phyloP scores from a whole-genome alignment of 371 early-diverging fungal genomes.

The Mucor ambiguus region DNA sequence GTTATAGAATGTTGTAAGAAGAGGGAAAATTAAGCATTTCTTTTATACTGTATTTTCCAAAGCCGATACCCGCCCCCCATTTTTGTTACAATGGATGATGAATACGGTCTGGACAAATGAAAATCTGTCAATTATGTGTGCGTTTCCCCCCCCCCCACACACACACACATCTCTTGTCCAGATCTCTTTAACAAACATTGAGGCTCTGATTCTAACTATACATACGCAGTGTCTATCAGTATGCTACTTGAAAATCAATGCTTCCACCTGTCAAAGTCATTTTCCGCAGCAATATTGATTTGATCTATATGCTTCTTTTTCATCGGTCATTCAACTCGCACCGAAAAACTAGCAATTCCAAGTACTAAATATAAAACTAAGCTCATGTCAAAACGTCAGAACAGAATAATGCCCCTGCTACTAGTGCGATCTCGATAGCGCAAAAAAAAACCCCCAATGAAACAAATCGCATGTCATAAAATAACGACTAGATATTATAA shows the following conservation, averaged over 20 bases:
- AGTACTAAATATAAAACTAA: no score
- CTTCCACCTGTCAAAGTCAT: neutral
- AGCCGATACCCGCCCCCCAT: neutral
- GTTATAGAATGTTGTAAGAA: neutral
- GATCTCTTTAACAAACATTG: no score
- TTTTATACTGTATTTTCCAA: neutral
- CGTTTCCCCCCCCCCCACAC: no score
- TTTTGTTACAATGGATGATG: neutral
- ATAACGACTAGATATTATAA: no score
- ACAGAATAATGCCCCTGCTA: neutral
- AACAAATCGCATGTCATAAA: neutral
- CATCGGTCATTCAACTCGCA: neutral
- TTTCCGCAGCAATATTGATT: neutral
- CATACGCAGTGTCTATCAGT: neutral
- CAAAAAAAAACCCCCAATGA: neutral
- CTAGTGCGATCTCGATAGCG: neutral
- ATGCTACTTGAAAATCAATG: neutral
- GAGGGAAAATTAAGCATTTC: neutral
- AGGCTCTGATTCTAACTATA: neutral
- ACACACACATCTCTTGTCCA: no score
- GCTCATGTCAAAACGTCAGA: no score
- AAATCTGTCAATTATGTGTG: no score
- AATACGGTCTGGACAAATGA: neutral
- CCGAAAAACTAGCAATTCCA: neutral
- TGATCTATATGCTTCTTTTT: neutral